Evolutionary conservation across 2,329 filamentous ascomycete species (phyloP).

Genomic region (Cercospora brassicicola): DNA sequence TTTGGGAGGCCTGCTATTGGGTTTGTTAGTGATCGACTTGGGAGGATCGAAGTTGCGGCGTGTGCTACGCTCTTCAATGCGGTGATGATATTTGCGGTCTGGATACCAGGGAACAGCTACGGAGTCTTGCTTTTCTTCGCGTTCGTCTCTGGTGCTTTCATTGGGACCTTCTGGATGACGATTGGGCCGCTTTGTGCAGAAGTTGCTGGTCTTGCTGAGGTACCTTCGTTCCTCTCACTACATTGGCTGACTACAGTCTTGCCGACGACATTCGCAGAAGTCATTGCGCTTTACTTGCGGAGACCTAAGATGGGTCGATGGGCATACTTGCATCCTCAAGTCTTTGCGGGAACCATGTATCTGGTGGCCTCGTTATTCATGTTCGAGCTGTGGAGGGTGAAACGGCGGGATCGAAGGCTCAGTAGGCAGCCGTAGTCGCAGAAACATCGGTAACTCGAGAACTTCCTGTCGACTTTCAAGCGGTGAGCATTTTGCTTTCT

Average conservation of each 20-base stretch:
- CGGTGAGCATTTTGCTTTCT: not conserved
- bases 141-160: constrained; percentile 46
- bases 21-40: constrained; percentile 47
- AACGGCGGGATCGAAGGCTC: constrained; percentile 9
- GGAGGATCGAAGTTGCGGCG: constrained; percentile 47
- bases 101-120: constrained; percentile 49
- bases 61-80: constrained; percentile 44
- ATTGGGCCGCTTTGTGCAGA: constrained; percentile 46
- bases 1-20: constrained; percentile 52
- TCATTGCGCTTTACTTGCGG: constrained; percentile 46
- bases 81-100: constrained; percentile 47
- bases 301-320: constrained; percentile 28
- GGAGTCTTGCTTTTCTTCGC: constrained; percentile 48
- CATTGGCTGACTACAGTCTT: constrained; percentile 42
- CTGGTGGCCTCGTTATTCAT: constrained; percentile 40
- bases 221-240: constrained; percentile 45
- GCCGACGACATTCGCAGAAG: constrained; percentile 44
- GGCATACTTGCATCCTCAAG: constrained; percentile 43
- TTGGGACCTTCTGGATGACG: constrained; percentile 53
- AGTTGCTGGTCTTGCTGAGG: constrained; percentile 44
- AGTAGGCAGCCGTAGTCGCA: not conserved
- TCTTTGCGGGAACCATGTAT: constrained; percentile 43
- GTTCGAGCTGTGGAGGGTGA: constrained; percentile 35
- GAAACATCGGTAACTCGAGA: not conserved
- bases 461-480: not conserved